These are phyloP conservation scores for Tolypocladium guangdongense DNA, from an alignment of 2,329 filamentous ascomycete genomes.

Conservation along the genomic window DNA sequence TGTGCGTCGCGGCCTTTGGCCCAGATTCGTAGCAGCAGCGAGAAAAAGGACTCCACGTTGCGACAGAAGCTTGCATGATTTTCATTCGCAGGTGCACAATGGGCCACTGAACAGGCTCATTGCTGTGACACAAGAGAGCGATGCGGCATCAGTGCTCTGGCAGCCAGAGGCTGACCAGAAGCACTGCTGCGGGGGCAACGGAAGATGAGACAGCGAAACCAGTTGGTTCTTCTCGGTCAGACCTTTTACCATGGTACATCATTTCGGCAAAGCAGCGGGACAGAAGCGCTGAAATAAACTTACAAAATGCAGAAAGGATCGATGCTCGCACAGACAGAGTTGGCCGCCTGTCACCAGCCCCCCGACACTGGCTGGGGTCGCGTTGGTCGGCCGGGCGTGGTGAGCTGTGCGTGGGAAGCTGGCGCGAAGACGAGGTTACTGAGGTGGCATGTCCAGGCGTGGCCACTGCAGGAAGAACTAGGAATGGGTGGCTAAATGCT, in stretches of 20 bases:
- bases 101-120: constrained; percentile 1
- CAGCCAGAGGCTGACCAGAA: background rate
- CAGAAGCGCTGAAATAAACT: background rate
- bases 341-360: background rate
- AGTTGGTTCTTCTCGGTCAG: constrained; percentile 39
- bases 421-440: background rate
- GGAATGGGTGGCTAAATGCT: background rate
- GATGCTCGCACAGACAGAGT: background rate
- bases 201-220: constrained; percentile 27
- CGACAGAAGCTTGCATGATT: constrained; percentile 16
- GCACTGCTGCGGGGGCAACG: constrained; percentile 1
- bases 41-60: constrained; percentile 42
- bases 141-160: background rate
- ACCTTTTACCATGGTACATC: constrained; percentile 58
- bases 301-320: background rate
- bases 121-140: background rate
- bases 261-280: constrained; percentile 19
- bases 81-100: background rate
- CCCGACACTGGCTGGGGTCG: background rate
- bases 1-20: constrained; percentile 53
- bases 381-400: background rate
- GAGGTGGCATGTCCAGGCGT: background rate
- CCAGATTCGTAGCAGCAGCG: constrained; percentile 31
- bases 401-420: background rate
- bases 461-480: background rate